Evolutionary conservation across 2,329 filamentous ascomycete genomes (phyloP), one percentile per base, ranked within the genome.

Genomic region (Fusarium pseudograminearum): DNA sequence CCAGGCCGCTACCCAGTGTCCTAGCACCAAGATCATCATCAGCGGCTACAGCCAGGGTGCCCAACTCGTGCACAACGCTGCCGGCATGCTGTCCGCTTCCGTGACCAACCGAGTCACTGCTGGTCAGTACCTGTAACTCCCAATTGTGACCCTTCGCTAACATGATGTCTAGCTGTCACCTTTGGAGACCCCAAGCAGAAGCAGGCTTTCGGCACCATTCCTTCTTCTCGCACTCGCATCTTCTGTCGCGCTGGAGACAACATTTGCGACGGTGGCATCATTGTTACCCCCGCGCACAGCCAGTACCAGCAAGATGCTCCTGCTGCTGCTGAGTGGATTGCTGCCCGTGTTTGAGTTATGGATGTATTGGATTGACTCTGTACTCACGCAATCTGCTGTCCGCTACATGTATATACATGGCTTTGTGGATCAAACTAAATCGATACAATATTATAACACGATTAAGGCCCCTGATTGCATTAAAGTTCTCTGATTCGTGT

Each of bases 21-120:
- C 57, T 10, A 28, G 15, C 7, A 59, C 57, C 4, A 30, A 61
- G 16, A 61, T 61, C 18, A 26, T 61, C 10, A 30, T 61, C 11
- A 34, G 30, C 5, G 54, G 57, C 6, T 47, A 59, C 34, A 61
- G 57, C 7, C 34, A 30, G 8, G 57, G 57, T 4, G 57, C 42
- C 4, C 34, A 34, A 7, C 14, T 59, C 6, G 28, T 61, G 10
- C 54, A 61, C 12, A 48, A 42, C 14, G 28, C 28, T 15, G 57
- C 54, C 4, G 24, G 18, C 10, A 59, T 30, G 12, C 20, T 61
- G 5, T 48, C 28, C 10, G 14, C 15, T 1, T 31, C 22, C n/a
- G 34, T 50, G 12, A 50, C 57, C 12, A 22, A 16, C 22, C 42
- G 28, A 16, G 45, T 61, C 5, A 33, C 42, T 7, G 57, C 42